Evolutionary conservation across 257 asterid species (phyloP).

Genomic region (Nemophila menziesii): DNA sequence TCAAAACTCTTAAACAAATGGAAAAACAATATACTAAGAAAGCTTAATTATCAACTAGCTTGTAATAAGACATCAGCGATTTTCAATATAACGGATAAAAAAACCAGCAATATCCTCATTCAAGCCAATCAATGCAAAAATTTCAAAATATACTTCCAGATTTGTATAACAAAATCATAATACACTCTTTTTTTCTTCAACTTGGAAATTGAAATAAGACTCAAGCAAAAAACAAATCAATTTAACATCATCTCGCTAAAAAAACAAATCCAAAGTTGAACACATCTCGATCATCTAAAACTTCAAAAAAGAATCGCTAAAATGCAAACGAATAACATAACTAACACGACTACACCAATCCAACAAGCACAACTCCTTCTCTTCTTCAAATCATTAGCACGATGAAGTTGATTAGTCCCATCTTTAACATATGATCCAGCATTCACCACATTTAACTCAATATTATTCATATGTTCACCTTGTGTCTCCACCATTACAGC

Average conservation of each 20-base stretch:
- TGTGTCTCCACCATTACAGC: conserved; percentile 77
- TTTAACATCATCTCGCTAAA: too few species aligned
- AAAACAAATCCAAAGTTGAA: too few species aligned
- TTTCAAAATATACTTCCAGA: neutral
- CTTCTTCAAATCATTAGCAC: conserved; percentile 41
- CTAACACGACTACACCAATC: conserved; percentile 40
- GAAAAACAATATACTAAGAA: too few species aligned
- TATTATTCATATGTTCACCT: conserved; percentile 62
- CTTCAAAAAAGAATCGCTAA: conserved; percentile 43
- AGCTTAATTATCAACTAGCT: too few species aligned
- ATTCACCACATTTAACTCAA: conserved; percentile 54
- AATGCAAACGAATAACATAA: conserved; percentile 48
- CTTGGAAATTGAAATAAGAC: too few species aligned
- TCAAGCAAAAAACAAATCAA: too few species aligned
- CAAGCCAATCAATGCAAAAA: too few species aligned
- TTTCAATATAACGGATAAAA: too few species aligned
- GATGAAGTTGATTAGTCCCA: conserved; percentile 49
- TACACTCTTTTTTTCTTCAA: neutral
- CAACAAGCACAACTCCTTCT: conserved; percentile 44
- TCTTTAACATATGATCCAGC: conserved; percentile 30
- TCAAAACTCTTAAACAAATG: too few species aligned
- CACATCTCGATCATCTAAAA: neutral
- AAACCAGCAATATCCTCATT: too few species aligned
- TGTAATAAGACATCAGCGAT: too few species aligned
- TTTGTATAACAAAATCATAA: neutral